These are phyloP conservation scores for Closterium sp. DNA, from an alignment of 139 green algal genomes.

Conservation along the genomic window DNA sequence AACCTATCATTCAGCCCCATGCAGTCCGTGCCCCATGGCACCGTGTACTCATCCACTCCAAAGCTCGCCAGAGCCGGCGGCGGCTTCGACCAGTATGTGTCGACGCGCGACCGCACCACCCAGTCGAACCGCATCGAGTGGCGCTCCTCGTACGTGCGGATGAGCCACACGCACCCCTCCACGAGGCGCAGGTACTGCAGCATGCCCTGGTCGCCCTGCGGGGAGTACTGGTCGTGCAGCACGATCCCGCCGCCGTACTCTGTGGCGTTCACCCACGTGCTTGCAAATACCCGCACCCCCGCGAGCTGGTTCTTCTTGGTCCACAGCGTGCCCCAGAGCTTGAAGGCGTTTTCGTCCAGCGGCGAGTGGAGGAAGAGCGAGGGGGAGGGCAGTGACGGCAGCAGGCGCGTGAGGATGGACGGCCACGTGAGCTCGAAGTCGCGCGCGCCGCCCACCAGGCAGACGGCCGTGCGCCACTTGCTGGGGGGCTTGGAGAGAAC, in stretches of 20 bases:
- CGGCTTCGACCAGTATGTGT: conserved; percentile 19
- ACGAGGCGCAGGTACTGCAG: conserved; percentile 46
- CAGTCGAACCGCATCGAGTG: conserved; percentile 23
- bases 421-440: conserved; percentile 50
- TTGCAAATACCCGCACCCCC: not conserved
- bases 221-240: not conserved
- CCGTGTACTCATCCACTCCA: not conserved
- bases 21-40: conserved; percentile 12
- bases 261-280: not conserved
- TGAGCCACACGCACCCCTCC: conserved; percentile 34
- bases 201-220: conserved; percentile 36
- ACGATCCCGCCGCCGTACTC: not conserved
- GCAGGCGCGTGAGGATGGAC: conserved; percentile 28
- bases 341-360: conserved; percentile 28
- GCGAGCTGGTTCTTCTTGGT: not conserved
- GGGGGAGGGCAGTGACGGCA: not conserved
- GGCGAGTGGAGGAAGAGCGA: conserved; percentile 42
- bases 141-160: conserved; percentile 1
- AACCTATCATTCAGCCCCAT: conserved; percentile 21
- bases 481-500: not conserved
- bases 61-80: not conserved
- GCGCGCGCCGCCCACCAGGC: conserved; percentile 30
- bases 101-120: conserved; percentile 28
- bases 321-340: conserved; percentile 6
- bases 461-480: conserved; percentile 17